Conservation (phyloP, 257 asterid species). For the Echites panduratus region DNA sequence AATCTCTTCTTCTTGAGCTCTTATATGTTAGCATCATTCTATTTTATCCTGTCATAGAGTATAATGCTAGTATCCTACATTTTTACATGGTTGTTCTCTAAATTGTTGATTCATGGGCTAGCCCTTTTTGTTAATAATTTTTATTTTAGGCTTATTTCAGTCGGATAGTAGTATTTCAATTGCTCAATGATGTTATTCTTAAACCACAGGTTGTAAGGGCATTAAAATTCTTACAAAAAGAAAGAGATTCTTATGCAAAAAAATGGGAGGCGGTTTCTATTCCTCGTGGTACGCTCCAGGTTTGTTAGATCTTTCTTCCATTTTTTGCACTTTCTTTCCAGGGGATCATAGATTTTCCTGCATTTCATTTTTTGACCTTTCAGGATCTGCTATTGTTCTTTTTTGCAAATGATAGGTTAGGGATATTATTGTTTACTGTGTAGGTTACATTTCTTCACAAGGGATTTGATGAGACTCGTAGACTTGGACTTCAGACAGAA, state of each 20-base stretch:
- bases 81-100: neutral
- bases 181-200: neutral
- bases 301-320: slow-evolving; percentile 40
- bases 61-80: neutral
- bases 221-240: slow-evolving; percentile 63
- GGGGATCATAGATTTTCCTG: neutral
- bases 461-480: slow-evolving; percentile 95
- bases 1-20: neutral
- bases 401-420: slow-evolving; percentile 18
- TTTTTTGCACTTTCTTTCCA: neutral
- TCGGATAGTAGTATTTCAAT: neutral
- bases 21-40: neutral
- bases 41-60: neutral
- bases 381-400: slow-evolving; percentile 15
- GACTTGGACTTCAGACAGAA: slow-evolving; percentile 88
- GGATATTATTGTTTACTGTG: slow-evolving; percentile 11
- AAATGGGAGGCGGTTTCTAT: slow-evolving; percentile 78
- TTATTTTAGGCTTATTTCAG: neutral
- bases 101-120: neutral
- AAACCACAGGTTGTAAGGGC: slow-evolving; percentile 89
- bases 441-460: slow-evolving; percentile 94
- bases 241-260: slow-evolving; percentile 43
- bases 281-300: slow-evolving; percentile 99
- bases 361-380: neutral
- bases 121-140: neutral